Percentiles rank a stretch among this genome's conserved stretches.
Evolutionary conservation across 2,329 filamentous ascomycete genomes (phyloP).

Genomic region (Cryphonectria japonica): DNA sequence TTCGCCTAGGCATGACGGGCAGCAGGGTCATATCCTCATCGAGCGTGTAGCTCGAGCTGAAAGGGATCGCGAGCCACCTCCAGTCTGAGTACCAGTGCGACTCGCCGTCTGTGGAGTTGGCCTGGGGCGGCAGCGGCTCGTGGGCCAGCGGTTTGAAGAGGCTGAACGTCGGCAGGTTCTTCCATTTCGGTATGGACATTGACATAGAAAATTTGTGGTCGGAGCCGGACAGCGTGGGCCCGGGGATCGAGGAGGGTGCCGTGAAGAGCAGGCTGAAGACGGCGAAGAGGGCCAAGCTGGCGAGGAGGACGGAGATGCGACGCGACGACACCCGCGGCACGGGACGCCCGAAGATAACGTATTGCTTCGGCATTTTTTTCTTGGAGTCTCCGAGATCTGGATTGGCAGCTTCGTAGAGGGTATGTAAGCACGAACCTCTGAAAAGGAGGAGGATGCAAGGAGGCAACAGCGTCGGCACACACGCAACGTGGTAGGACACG

Average conservation of each 20-base stretch:
- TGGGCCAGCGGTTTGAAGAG: slow-evolving; percentile 74
- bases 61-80: slow-evolving; percentile 84
- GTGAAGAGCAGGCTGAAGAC: slow-evolving; percentile 58
- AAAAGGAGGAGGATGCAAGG: neutral
- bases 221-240: slow-evolving; percentile 53
- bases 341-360: slow-evolving; percentile 51
- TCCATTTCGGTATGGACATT: slow-evolving; percentile 47
- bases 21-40: slow-evolving; percentile 85
- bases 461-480: neutral
- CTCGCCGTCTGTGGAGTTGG: slow-evolving; percentile 77
- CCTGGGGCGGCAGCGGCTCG: slow-evolving; percentile 70
- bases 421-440: neutral
- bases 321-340: slow-evolving; percentile 56
- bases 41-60: slow-evolving; percentile 77
- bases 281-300: slow-evolving; percentile 56
- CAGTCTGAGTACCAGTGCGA: slow-evolving; percentile 87
- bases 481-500: neutral
- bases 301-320: slow-evolving; percentile 56
- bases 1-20: slow-evolving; percentile 71
- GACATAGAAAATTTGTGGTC: slow-evolving; percentile 48
- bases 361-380: slow-evolving; percentile 52
- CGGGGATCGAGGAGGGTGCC: slow-evolving; percentile 52
- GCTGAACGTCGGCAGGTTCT: slow-evolving; percentile 53
- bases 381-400: slow-evolving; percentile 13
- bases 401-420: neutral